Conservation (phyloP, 345 rosid species). For the Clarkia xantiana region DNA sequence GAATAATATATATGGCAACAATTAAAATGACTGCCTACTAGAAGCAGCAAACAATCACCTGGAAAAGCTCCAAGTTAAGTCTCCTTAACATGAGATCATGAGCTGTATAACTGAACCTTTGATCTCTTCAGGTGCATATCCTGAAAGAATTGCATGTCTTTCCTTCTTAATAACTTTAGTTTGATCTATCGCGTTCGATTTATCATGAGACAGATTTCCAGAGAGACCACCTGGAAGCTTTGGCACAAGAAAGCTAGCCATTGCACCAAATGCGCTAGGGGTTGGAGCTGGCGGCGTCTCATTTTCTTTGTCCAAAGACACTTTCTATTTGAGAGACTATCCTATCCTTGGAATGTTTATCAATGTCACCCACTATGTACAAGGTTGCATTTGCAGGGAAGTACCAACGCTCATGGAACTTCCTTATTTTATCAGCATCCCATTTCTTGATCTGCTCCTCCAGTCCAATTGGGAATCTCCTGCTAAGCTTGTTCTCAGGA, state of each 20-base stretch:
- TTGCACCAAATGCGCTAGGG: slow-evolving; percentile 83
- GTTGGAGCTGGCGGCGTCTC: slow-evolving; percentile 38
- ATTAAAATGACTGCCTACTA: too few relatives aligned
- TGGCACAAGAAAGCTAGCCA: slow-evolving; percentile 98
- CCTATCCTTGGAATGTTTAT: slow-evolving; percentile 54
- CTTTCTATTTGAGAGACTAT: slow-evolving; percentile 75
- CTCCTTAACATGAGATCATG: slow-evolving; percentile 83
- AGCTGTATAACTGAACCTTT: slow-evolving; percentile 33
- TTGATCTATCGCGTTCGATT: slow-evolving; percentile 41
- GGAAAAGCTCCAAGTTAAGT: slow-evolving; percentile 76
- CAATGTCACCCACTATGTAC: slow-evolving; percentile 89
- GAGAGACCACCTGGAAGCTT: slow-evolving; percentile 79
- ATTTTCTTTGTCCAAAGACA: slow-evolving; percentile 65
- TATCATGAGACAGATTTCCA: slow-evolving; percentile 62
- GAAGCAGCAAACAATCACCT: slow-evolving; percentile 30
- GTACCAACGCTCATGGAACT: slow-evolving; percentile 98
- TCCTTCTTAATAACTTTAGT: slow-evolving; percentile 56
- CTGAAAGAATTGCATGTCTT: slow-evolving; percentile 53
- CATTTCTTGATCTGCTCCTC: slow-evolving; percentile 98
- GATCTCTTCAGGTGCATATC: slow-evolving; percentile 61
- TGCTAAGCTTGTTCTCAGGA: slow-evolving; percentile 96
- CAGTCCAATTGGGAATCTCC: slow-evolving; percentile 94
- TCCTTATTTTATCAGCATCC: slow-evolving; percentile 98
- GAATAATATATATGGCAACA: too few relatives aligned
- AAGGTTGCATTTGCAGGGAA: slow-evolving; percentile 95